These are phyloP conservation scores for Cryptomeria japonica DNA, from an alignment of 75 land plant species.

Conservation along the genomic window DNA sequence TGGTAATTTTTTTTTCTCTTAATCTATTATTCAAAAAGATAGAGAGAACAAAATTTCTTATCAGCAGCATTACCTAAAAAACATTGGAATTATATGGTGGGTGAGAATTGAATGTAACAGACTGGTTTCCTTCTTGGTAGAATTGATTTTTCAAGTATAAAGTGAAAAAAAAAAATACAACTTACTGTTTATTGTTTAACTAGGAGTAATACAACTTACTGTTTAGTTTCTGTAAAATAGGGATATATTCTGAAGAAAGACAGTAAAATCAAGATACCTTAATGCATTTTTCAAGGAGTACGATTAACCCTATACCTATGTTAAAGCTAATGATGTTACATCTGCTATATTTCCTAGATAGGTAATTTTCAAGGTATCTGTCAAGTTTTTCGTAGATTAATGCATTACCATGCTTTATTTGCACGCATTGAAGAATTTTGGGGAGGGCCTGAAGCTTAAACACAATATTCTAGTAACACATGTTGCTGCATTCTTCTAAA, in stretches of 20 bases:
- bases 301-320: neutral
- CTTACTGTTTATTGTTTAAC: too few relatives aligned
- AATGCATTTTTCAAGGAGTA: neutral
- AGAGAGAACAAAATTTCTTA: neutral
- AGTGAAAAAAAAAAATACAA: neutral
- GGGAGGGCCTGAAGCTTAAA: neutral
- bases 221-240: neutral
- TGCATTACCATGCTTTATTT: neutral
- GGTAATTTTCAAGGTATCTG: neutral
- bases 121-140: neutral
- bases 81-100: neutral
- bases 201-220: too few relatives aligned
- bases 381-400: neutral
- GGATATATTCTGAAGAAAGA: neutral
- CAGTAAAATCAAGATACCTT: neutral
- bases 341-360: neutral
- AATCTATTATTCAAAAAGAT: neutral
- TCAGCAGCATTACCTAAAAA: neutral
- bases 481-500: too few relatives aligned
- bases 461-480: neutral
- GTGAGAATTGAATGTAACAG: neutral
- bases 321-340: neutral
- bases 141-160: neutral
- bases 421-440: too few relatives aligned
- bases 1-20: neutral